Evolutionary conservation across 495 filamentous ascomycete species (phyloP), one percentile per base, ranked within the genome.

Genomic region (Evernia prunastri): DNA sequence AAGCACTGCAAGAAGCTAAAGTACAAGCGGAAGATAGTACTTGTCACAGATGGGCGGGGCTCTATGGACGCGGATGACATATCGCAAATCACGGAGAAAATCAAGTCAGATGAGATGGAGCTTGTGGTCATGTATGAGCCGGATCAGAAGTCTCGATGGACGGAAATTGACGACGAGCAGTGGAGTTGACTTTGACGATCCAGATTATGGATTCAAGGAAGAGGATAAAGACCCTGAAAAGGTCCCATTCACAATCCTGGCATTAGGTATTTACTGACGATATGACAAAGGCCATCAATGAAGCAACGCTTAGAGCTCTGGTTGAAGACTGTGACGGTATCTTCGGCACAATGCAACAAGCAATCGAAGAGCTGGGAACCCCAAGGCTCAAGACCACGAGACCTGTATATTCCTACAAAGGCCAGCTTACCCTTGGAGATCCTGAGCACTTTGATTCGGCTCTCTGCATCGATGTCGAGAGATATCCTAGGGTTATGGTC

Each of bases 121-220:
- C 81, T 97, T 47, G 77, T 86, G 13, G 73, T 97, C 25, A 74
- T 98, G 92, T 94, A 72, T 74, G 88, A 83, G 9, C 23, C 9
- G 18, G 3, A 8, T 10, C 20, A 1, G 6, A 10, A 31, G 13
- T 35, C 17, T 12, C 43, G 36, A 12, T 29, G n/a, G 8, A 20
- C 37, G 60, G 29, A 17, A 43, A 57, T 72, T 81, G 72, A 81
- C 60, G n/a, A 53, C 53, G 17, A 35, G n/a, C 66, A 96, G 91
- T 59, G 94, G 94, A 10, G 82, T 92, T 33, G 94, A 99, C 75
- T 97, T 97, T 72, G 92, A 99, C 68, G 95, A 97, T 76, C 71
- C 85, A 6, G 92, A 96, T 37, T 96, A 86, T 70, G 92, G 92
- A 35, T 88, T 90, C 70, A 95, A 93, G 73, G 93, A 99, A 78